These are phyloP conservation scores for Nematocida sp. DNA, from an alignment of 371 early-diverging fungal species.

Conservation along the genomic window DNA sequence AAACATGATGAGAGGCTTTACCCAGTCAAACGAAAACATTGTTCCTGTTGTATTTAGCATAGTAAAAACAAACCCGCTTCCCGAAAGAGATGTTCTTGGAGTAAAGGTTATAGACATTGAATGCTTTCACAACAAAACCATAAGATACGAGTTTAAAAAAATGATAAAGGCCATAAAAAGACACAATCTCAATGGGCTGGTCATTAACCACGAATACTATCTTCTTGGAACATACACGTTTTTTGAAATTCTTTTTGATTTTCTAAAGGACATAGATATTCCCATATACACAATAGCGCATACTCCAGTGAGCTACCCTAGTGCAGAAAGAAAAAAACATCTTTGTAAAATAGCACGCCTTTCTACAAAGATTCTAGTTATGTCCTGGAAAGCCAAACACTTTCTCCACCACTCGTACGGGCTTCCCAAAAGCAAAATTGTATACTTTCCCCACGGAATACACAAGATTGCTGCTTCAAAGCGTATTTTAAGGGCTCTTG, in stretches of 20 bases:
- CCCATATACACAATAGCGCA: constrained; percentile 12
- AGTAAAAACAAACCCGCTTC: not conserved
- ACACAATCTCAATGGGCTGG: not conserved
- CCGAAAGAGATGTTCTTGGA: not conserved
- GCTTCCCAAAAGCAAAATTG: constrained; percentile 12
- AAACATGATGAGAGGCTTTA: constrained; percentile 17
- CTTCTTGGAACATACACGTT: not conserved
- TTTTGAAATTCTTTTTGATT: not conserved
- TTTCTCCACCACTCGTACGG: constrained; percentile 24
- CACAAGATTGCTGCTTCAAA: not conserved
- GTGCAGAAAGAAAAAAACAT: not conserved
- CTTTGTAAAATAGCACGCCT: not conserved
- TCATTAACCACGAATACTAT: constrained; percentile 23
- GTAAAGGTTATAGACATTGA: not conserved
- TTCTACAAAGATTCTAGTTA: not conserved
- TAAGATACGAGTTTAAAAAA: not conserved
- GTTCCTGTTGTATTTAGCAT: not conserved
- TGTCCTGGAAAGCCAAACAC: constrained; percentile 41
- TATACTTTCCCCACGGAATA: constrained; percentile 23
- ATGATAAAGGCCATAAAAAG: not conserved
- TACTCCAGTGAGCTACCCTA: constrained; percentile 13
- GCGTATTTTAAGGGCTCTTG: not conserved
- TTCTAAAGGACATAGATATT: not conserved
- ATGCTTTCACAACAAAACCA: not conserved
- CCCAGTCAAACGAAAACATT: not conserved